Evolutionary conservation across 1,139 yeast genomes (phyloP), one percentile per base, ranked within the genome.

Genomic region (Blastobotrys buckinghamii): DNA sequence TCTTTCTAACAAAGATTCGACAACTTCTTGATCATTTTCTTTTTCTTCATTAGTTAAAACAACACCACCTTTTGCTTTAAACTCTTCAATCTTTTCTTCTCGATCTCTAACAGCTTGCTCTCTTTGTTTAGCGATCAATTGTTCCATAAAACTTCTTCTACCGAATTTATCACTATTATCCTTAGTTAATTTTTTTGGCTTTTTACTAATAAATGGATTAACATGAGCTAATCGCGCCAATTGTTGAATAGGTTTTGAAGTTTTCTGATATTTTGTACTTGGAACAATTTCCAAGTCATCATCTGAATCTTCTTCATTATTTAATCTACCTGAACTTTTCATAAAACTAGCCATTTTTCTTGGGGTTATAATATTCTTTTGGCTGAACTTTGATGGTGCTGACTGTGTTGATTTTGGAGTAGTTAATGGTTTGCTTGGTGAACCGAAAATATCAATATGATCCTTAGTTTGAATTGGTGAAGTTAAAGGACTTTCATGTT

Each of bases 1-100:
- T 50, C 78, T 73, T 55, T 83, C 88, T 55, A 83, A 69, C 42
- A 83, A 68, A n/a, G 69, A 65, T 51, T 74, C 79, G 2, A 74
- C 71, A 34, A 68, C 62, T 39, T 62, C 62, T 13, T 61, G 62
- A 39, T 65, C 68, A 47, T 62, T 57, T 29, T 55, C 57, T 35
- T 51, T 56, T 45, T 67, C 67, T 26, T 59, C 63, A 22, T 55
- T 55, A 17, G 58, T 53, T 30, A 54, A 34, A 6, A 65, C 44
- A 5, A 53, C 57, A 2, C 62, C 55, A 0, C 71, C 73, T 16
- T 56, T 55, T 9, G 60, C 66, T 43, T 58, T 53, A 39, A 66
- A 52, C 36, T 58, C 62, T 15, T 53, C 60, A 20, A 60, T 54
- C 34, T 56, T 48, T 46, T 56, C 68, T 15, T 53, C 54, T 16